Evolutionary conservation across 2,329 filamentous ascomycete genomes (phyloP).

Genomic region (Neurospora crassa): DNA sequence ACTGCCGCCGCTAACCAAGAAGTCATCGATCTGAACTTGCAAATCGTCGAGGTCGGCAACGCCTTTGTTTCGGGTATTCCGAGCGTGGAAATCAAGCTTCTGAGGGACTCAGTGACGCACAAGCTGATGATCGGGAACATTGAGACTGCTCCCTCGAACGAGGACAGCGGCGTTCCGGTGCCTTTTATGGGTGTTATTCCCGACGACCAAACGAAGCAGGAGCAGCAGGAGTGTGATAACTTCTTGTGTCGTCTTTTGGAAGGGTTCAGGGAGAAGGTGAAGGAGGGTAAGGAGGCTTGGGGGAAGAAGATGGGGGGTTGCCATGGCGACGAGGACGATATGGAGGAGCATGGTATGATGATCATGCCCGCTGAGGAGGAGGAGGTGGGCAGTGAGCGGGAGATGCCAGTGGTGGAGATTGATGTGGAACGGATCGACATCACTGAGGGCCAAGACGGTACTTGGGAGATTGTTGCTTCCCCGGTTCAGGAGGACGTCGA

Average conservation of each 20-base stretch:
- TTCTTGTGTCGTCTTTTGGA: conserved; percentile 46
- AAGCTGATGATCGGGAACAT: conserved; percentile 46
- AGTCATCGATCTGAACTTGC: conserved; percentile 43
- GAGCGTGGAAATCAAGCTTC: conserved; percentile 48
- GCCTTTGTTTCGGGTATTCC: conserved; percentile 45
- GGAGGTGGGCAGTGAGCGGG: neutral
- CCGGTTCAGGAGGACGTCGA: conserved; percentile 1
- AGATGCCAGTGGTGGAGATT: neutral
- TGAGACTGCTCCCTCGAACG: conserved; percentile 21
- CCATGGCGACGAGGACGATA: neutral
- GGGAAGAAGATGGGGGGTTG: neutral
- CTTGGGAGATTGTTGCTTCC: neutral
- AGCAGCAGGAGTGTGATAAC: conserved; percentile 29
- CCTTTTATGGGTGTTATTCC: neutral
- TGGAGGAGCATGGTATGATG: no score
- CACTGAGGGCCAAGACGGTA: neutral
- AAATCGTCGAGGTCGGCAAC: conserved; percentile 50
- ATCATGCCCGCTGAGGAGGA: neutral
- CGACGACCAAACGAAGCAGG: conserved; percentile 17
- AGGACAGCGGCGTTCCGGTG: neutral
- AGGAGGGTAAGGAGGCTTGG: conserved; percentile 19
- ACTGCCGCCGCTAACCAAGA: conserved; percentile 38
- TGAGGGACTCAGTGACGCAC: conserved; percentile 43
- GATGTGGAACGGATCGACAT: neutral
- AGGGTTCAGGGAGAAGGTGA: conserved; percentile 35